Evolutionary conservation across 306 rosid species (phyloP).

Genomic region (Bauhinia variegata): DNA sequence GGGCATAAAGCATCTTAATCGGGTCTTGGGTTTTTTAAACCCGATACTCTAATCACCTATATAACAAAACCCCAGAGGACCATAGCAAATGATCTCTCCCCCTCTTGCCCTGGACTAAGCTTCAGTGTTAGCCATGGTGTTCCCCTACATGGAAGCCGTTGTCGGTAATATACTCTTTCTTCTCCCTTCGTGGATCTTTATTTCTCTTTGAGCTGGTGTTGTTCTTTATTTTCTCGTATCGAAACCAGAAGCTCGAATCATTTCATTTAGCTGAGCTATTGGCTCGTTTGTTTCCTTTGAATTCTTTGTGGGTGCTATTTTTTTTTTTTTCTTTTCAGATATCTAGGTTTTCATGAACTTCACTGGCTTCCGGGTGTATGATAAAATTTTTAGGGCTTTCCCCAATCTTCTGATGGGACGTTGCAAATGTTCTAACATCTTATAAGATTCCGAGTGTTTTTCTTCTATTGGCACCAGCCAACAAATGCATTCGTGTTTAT

Average conservation of each 20-base stretch:
- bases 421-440: neutral
- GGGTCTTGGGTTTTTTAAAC: no score
- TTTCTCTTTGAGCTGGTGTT: neutral
- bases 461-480: neutral
- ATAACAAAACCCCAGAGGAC: neutral
- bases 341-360: slow-evolving; percentile 27
- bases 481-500: neutral
- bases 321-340: neutral
- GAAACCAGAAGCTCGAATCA: neutral
- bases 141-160: slow-evolving; percentile 94
- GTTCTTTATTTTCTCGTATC: neutral
- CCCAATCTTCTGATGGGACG: neutral
- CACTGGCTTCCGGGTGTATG: slow-evolving; percentile 15
- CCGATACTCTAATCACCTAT: neutral
- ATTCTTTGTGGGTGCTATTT: neutral
- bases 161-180: slow-evolving; percentile 51
- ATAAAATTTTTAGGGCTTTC: slow-evolving; percentile 29
- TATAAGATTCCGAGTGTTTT: neutral
- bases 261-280: slow-evolving; percentile 26
- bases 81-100: neutral
- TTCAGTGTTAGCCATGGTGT: slow-evolving; percentile 60
- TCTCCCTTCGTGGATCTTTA: slow-evolving; percentile 5
- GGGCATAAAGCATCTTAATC: no score
- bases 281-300: neutral
- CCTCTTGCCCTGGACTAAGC: neutral